Evolutionary conservation across 352 stramenopile species (phyloP).

Genomic region (Phytophthora litchii): DNA sequence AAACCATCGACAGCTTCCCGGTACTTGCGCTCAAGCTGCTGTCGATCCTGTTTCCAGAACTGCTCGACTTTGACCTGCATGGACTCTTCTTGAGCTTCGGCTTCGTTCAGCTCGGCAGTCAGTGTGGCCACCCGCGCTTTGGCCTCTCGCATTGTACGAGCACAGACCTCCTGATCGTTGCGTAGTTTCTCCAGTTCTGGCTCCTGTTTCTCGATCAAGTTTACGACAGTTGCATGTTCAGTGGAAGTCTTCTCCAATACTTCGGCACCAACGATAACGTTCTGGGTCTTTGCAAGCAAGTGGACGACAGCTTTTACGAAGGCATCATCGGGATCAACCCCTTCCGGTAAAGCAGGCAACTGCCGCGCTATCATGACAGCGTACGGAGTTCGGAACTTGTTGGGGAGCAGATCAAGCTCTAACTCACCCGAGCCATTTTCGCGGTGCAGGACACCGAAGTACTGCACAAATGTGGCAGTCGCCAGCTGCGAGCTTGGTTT

Average conservation of each 20-base stretch:
- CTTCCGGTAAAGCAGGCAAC: slow-evolving; percentile 73
- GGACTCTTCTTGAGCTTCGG: slow-evolving; percentile 57
- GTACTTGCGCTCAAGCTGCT: slow-evolving; percentile 64
- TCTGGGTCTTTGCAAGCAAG: slow-evolving; percentile 81
- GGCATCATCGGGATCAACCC: slow-evolving; percentile 61
- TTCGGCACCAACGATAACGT: slow-evolving; percentile 66
- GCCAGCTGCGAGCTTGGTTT: slow-evolving; percentile 71
- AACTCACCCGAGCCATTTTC: slow-evolving; percentile 49
- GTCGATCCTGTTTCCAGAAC: slow-evolving; percentile 75
- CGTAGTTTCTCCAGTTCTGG: slow-evolving; percentile 47
- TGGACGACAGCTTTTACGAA: slow-evolving; percentile 78
- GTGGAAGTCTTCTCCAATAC: slow-evolving; percentile 61
- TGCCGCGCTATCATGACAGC: slow-evolving; percentile 81
- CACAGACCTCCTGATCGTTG: slow-evolving; percentile 57
- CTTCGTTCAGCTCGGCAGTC: slow-evolving; percentile 46
- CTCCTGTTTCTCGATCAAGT: slow-evolving; percentile 30
- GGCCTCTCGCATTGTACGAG: slow-evolving; percentile 49
- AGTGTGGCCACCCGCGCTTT: slow-evolving; percentile 35
- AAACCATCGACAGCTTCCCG: slow-evolving; percentile 64
- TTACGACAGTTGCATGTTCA: slow-evolving; percentile 41
- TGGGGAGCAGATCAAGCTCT: slow-evolving; percentile 68
- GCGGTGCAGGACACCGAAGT: slow-evolving; percentile 52
- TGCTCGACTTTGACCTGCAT: slow-evolving; percentile 82
- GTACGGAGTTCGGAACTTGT: slow-evolving; percentile 77
- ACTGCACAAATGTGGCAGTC: slow-evolving; percentile 77